These are phyloP conservation scores for Diplotaxis tenuifolia DNA, from an alignment of 345 rosid genomes.

Conservation along the genomic window DNA sequence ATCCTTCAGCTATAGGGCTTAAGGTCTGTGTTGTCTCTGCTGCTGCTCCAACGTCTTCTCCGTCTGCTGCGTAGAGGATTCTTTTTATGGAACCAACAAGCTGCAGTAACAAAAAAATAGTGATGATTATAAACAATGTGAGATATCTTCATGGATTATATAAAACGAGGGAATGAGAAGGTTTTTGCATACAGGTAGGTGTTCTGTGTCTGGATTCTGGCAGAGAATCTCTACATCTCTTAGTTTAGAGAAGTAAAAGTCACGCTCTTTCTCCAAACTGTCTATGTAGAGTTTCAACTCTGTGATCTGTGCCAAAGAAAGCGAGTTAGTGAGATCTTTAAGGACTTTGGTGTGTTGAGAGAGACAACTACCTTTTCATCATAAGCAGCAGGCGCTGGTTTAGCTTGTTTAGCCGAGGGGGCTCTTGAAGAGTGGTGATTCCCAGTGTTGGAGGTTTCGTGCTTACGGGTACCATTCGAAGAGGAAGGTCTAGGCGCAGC, in stretches of 20 bases:
- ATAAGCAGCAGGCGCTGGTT: slow-evolving; percentile 58
- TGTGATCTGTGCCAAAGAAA: slow-evolving; percentile 59
- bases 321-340: background rate
- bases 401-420: slow-evolving; percentile 47
- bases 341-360: background rate
- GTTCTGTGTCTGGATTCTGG: slow-evolving; percentile 64
- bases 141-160: background rate
- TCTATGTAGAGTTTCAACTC: slow-evolving; percentile 90
- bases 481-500: slow-evolving; percentile 62
- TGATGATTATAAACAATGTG: background rate
- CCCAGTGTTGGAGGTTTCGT: slow-evolving; percentile 48
- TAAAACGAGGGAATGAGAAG: background rate
- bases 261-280: slow-evolving; percentile 96
- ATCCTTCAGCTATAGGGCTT: slow-evolving; percentile 77
- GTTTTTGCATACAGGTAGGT: slow-evolving; percentile 52
- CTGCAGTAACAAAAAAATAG: slow-evolving; percentile 35
- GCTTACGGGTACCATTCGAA: slow-evolving; percentile 55
- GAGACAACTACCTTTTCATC: slow-evolving; percentile 67
- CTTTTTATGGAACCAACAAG: slow-evolving; percentile 75
- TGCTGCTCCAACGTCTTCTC: slow-evolving; percentile 53
- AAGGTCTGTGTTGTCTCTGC: slow-evolving; percentile 59
- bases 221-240: slow-evolving; percentile 91
- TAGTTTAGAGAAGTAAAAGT: slow-evolving; percentile 82
- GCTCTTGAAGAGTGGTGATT: slow-evolving; percentile 51
- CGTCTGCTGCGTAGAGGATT: slow-evolving; percentile 77